Percentiles rank a stretch among this genome's conserved stretches.
Conservation (phyloP, 1,284 basidiomycete species). For the Rhodotorula sp. region DNA sequence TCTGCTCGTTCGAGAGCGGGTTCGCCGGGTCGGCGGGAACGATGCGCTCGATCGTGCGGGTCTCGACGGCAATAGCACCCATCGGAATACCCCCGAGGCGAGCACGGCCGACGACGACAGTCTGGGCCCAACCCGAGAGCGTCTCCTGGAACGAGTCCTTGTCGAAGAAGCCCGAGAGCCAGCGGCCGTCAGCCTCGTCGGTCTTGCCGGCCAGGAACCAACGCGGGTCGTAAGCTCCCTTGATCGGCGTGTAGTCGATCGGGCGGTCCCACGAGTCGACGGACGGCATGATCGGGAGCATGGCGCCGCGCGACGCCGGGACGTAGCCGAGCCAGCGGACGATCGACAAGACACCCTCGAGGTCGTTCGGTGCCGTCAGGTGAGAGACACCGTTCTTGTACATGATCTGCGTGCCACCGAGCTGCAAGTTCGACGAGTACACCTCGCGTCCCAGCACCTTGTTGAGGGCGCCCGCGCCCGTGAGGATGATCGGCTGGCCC, state of each 20-base stretch:
- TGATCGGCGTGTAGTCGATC: slow-evolving; percentile 85
- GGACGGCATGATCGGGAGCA: slow-evolving; percentile 69
- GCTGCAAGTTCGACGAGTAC: slow-evolving; percentile 97
- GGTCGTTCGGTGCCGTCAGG: slow-evolving; percentile 86
- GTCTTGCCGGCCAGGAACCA: slow-evolving; percentile 94
- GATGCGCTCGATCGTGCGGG: slow-evolving; percentile 93
- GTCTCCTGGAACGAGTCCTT: slow-evolving; percentile 95
- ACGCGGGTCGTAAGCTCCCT: slow-evolving; percentile 92
- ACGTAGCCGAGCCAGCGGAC: slow-evolving; percentile 94
- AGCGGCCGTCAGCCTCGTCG: slow-evolving; percentile 72
- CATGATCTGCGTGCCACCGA: slow-evolving; percentile 97
- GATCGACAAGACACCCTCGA: slow-evolving; percentile 89
- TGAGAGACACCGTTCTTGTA: slow-evolving; percentile 99
- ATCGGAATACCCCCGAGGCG: slow-evolving; percentile 95
- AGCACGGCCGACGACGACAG: slow-evolving; percentile 94
- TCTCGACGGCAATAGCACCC: slow-evolving; percentile 97
- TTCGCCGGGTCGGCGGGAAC: slow-evolving; percentile 99
- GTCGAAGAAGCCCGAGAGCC: slow-evolving; percentile 92
- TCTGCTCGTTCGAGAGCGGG: slow-evolving; percentile 92
- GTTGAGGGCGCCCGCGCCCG: slow-evolving; percentile 94
- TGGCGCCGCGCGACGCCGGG: slow-evolving; percentile 72
- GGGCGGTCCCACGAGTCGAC: slow-evolving; percentile 87
- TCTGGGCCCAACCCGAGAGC: slow-evolving; percentile 94
- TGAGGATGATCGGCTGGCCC: slow-evolving; percentile 98
- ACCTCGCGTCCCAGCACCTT: slow-evolving; percentile 99